phyloP scores from a whole-genome alignment of 148 eudicot species.

The Pharnaceum exiguum region DNA sequence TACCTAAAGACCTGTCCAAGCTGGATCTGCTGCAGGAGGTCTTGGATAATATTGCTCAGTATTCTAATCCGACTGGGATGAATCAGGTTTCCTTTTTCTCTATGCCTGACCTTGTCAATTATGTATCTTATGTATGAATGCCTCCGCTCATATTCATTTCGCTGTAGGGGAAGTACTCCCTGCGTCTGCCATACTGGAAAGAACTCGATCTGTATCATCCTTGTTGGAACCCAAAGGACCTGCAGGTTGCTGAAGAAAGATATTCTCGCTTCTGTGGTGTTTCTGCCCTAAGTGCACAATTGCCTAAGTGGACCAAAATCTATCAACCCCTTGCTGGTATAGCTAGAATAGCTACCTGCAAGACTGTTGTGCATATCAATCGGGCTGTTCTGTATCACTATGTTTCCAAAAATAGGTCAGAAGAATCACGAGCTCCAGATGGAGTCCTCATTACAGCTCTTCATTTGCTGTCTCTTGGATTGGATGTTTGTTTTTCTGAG shows the following conservation, averaged over 20 bases:
- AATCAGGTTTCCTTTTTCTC: constrained; percentile 60
- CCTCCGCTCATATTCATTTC: neutral
- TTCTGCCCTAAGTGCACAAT: constrained; percentile 74
- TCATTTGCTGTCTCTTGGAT: constrained; percentile 79
- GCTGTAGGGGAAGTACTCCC: constrained; percentile 79
- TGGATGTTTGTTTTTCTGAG: constrained; percentile 59
- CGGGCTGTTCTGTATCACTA: constrained; percentile 75
- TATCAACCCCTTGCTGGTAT: constrained; percentile 69
- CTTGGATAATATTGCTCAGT: constrained; percentile 66
- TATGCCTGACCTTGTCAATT: neutral
- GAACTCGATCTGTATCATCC: constrained; percentile 94
- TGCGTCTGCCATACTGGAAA: constrained; percentile 72
- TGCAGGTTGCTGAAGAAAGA: constrained; percentile 90
- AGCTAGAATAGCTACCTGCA: constrained; percentile 80
- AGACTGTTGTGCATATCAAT: constrained; percentile 52
- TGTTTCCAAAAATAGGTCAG: constrained; percentile 45
- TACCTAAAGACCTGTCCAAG: constrained; percentile 77
- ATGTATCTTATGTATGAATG: constrained; percentile 2
- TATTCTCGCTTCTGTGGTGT: constrained; percentile 71
- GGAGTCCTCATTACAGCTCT: constrained; percentile 70
- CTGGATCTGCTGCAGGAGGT: constrained; percentile 57
- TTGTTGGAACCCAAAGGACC: constrained; percentile 83
- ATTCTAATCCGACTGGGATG: constrained; percentile 88
- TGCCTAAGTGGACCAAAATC: constrained; percentile 82
- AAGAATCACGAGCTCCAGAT: constrained; percentile 80